Evolutionary conservation across 208 protist species (phyloP).

Genomic region (Crithidia thermophila): DNA sequence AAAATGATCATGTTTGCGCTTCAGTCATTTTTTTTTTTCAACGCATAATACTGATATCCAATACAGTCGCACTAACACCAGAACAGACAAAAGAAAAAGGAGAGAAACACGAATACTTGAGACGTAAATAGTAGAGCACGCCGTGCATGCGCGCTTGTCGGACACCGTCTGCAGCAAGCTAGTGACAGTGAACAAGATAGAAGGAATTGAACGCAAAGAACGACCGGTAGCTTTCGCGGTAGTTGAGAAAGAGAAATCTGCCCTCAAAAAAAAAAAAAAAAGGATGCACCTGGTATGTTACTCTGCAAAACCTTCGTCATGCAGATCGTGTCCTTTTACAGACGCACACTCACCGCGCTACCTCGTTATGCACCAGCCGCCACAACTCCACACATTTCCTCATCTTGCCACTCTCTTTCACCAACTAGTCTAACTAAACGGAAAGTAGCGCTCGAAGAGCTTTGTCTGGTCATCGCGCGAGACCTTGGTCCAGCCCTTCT

Average conservation of each 20-base stretch:
- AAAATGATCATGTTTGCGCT: no score
- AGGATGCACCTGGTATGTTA: neutral
- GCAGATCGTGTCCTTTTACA: neutral
- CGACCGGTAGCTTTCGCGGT: no score
- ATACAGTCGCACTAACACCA: no score
- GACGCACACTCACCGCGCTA: no score
- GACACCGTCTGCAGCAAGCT: neutral
- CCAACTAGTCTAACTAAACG: conserved; percentile 15
- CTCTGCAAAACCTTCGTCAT: neutral
- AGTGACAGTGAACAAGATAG: neutral
- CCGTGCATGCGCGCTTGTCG: no score
- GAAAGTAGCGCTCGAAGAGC: conserved; percentile 82
- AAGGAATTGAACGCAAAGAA: neutral
- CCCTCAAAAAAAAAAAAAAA: neutral
- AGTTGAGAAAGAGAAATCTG: no score
- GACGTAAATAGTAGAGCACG: neutral
- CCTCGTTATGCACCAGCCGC: no score
- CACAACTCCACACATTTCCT: neutral
- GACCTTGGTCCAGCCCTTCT: conserved; percentile 96
- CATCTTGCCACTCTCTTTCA: neutral
- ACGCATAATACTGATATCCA: no score
- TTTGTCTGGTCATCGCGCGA: conserved; percentile 94
- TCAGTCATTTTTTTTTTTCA: no score
- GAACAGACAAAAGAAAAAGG: no score
- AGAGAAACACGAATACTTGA: neutral